phyloP scores from a whole-genome alignment of 2,329 filamentous ascomycete genomes.

The Scedosporium boydii region DNA sequence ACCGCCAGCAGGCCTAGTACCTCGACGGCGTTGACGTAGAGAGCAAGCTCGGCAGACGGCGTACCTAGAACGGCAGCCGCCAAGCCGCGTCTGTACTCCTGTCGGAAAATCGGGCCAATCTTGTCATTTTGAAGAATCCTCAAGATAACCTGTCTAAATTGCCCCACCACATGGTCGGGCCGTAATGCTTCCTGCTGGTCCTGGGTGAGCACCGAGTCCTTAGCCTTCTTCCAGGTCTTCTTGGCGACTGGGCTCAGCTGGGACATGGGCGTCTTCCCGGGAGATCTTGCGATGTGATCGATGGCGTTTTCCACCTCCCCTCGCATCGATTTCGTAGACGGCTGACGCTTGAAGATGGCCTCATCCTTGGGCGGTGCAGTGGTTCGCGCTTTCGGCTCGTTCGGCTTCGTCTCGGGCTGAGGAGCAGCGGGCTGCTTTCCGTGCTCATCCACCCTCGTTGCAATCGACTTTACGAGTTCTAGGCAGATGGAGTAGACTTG shows the following conservation, averaged over 20 bases:
- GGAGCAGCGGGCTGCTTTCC: conserved; percentile 31
- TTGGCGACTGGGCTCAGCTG: conserved; percentile 41
- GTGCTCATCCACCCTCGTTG: conserved; percentile 55
- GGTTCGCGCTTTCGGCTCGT: conserved; percentile 24
- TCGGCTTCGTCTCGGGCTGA: conserved; percentile 17
- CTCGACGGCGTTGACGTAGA: conserved; percentile 64
- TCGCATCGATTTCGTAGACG: conserved; percentile 26
- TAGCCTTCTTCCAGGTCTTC: conserved; percentile 36
- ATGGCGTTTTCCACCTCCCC: conserved; percentile 36
- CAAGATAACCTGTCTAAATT: conserved; percentile 38
- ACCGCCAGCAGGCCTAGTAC: conserved; percentile 61
- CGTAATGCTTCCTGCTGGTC: conserved; percentile 46
- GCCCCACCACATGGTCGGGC: conserved; percentile 36
- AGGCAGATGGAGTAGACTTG: conserved; percentile 66
- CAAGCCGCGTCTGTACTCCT: conserved; percentile 56
- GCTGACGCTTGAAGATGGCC: conserved; percentile 31
- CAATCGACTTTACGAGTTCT: conserved; percentile 57
- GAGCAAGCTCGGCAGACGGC: conserved; percentile 59
- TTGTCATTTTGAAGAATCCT: conserved; percentile 36
- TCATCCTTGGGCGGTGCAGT: conserved; percentile 34
- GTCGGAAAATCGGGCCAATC: conserved; percentile 60
- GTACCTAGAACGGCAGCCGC: conserved; percentile 61
- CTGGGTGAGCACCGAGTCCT: conserved; percentile 37
- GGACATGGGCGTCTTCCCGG: conserved; percentile 37
- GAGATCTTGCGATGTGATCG: conserved; percentile 31